Base-by-base conservation (phyloP, 75 land plant genomes). In the Gnetum montanum region DNA sequence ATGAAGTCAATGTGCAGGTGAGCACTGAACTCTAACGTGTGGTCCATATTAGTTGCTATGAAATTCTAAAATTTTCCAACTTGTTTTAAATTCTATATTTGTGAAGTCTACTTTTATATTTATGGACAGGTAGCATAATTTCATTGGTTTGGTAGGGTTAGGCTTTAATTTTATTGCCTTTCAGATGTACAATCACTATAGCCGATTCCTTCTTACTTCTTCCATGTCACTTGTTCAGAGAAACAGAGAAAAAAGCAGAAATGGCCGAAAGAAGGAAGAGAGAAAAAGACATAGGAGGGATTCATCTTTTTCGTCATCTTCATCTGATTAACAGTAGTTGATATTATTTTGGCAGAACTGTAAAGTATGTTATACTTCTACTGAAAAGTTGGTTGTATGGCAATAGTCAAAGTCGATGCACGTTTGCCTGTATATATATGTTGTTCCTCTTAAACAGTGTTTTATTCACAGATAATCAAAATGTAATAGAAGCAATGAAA, bases 251-350 rank as follows among this genome's bases (percentile, higher is more conserved):
- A 51, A 51, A 23, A 34, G 19, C 18, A 51, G 35, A 3, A 16
- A 51, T 16, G 34, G 31, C 16, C 35, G 31, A 13, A 51, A n/a
- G 19, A 51, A 29, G 54, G 34, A 16, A 18, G 31, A 31, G 34
- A 51, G 19, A 8, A 51, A 34, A 43, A 59, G 47, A 20, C 30
- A 43, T 22, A 41, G 20, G 47, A 59, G 31, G 47, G 19, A n/a
- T n/a, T 29, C 28, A 10, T 59, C 61, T 16, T 23, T 34, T 26
- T 44, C 62, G 3, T 46, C 62, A 20, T 38, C 59, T 34, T 56
- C 58, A 34, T 56, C 58, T 22, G n/a, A n/a, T n/a, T n/a, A n/a
- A n/a, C n/a, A n/a, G n/a, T n/a, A n/a, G n/a, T n/a, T n/a, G n/a
- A n/a, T n/a, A n/a, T n/a, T n/a, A n/a, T n/a, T n/a, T n/a, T n/a